phyloP scores from a whole-genome alignment of 176 grass and related monocot species.

The Carex pumila region DNA sequence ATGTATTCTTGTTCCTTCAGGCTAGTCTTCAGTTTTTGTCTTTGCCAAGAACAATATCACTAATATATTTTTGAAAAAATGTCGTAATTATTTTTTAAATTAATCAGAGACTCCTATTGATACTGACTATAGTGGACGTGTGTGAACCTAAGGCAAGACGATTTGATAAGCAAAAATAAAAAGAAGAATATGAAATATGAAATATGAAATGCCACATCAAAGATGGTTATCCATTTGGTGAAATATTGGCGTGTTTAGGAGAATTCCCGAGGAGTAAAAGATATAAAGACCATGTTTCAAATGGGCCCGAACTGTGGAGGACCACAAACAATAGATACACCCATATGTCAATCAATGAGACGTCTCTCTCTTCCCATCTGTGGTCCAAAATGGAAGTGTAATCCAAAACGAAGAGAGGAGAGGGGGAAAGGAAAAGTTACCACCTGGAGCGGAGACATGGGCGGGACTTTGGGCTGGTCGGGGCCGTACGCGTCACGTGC shows the following conservation, averaged over 20 bases:
- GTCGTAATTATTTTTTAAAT: not conserved
- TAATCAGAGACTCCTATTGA: not conserved
- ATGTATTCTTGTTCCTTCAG: not conserved
- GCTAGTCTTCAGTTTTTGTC: not conserved
- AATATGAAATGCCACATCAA: not conserved
- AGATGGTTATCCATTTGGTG: not conserved
- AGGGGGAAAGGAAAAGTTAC: not conserved
- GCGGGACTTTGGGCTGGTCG: slow-evolving; percentile 22
- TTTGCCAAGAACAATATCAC: not conserved
- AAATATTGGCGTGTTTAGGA: not conserved
- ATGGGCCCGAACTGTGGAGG: not conserved
- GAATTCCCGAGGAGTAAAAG: not conserved
- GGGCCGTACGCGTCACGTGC: slow-evolving; percentile 27
- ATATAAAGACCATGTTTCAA: not conserved
- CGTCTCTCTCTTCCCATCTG: not conserved
- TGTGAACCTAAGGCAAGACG: not conserved
- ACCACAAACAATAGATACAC: slow-evolving; percentile 4
- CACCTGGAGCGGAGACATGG: slow-evolving; percentile 16
- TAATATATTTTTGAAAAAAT: not conserved
- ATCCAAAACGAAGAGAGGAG: not conserved
- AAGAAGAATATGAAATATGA: not conserved
- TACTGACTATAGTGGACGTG: not conserved
- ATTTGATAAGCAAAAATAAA: not conserved
- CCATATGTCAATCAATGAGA: not conserved
- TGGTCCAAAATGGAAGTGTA: slow-evolving; percentile 8